A percentile compares a stretch with the other conserved stretches of the same genome.
Conservation (phyloP, 768 basidiomycete species). For the Hericium rajendrae region DNA sequence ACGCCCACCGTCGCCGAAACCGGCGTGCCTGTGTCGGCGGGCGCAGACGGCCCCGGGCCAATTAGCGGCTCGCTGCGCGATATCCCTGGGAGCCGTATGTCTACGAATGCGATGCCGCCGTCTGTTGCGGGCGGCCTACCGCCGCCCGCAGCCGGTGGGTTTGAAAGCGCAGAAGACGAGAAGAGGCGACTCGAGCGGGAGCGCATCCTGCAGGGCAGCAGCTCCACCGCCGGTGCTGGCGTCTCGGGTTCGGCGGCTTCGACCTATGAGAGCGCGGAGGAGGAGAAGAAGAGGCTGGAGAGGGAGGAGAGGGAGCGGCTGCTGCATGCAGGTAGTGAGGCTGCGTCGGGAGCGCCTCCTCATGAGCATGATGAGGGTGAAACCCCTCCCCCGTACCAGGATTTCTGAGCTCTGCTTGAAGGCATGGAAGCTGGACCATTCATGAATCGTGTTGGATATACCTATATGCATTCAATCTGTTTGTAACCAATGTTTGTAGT, state of each 20-base stretch:
- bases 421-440: too few relatives aligned
- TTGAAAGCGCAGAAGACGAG: conserved; percentile 53
- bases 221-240: not conserved
- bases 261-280: conserved; percentile 38
- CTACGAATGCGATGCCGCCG: too few relatives aligned
- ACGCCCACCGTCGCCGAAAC: conserved; percentile 68
- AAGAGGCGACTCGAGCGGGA: conserved; percentile 53
- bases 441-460: too few relatives aligned
- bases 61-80: conserved; percentile 54
- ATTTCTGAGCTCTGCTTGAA: conserved; percentile 17
- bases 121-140: not conserved
- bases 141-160: conserved; percentile 7
- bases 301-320: conserved; percentile 58
- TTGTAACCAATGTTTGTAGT: too few relatives aligned
- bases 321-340: not conserved
- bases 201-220: conserved; percentile 26
- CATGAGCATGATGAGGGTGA: conserved; percentile 20
- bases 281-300: conserved; percentile 55
- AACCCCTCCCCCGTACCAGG: conserved; percentile 34
- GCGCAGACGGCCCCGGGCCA: conserved; percentile 52
- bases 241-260: conserved; percentile 8
- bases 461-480: too few relatives aligned
- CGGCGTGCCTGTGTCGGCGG: conserved; percentile 58
- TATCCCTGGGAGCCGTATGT: conserved; percentile 16
- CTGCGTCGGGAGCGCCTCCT: conserved; percentile 17